These are phyloP conservation scores for Tetracladium setigerum DNA, from an alignment of 495 filamentous ascomycete genomes.

Conservation along the genomic window DNA sequence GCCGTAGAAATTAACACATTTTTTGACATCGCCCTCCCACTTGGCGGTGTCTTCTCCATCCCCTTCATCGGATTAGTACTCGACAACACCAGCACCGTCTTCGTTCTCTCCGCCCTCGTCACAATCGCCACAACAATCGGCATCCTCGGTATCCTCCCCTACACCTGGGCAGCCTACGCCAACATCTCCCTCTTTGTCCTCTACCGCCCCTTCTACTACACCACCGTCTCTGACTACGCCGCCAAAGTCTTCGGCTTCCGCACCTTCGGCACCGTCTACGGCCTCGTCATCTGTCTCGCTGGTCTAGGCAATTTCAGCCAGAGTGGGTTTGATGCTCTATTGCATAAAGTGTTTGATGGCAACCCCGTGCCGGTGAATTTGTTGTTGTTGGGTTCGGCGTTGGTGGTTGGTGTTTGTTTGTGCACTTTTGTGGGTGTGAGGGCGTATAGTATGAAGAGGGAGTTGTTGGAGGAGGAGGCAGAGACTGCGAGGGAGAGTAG, in stretches of 20 bases:
- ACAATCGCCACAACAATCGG: constrained; percentile 68
- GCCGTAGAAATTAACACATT: constrained; percentile 69
- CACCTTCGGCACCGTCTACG: constrained; percentile 94
- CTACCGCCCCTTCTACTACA: constrained; percentile 72
- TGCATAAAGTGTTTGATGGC: constrained; percentile 60
- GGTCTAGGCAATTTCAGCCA: constrained; percentile 86
- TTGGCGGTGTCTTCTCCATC: constrained; percentile 76
- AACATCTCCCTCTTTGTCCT: constrained; percentile 75
- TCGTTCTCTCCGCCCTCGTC: constrained; percentile 70
- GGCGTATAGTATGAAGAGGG: constrained; percentile 22
- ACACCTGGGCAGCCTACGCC: constrained; percentile 58
- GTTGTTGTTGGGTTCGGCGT: constrained; percentile 50
- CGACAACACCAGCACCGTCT: constrained; percentile 66
- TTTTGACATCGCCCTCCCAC: constrained; percentile 83
- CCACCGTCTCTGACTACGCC: constrained; percentile 73
- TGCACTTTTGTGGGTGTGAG: constrained; percentile 49
- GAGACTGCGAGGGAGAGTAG: constrained; percentile 25
- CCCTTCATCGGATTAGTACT: constrained; percentile 84
- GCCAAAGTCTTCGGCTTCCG: constrained; percentile 96
- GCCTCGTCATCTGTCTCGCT: constrained; percentile 83
- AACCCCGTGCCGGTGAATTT: constrained; percentile 78
- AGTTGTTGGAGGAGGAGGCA: constrained; percentile 31
- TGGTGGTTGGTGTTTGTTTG: constrained; percentile 50
- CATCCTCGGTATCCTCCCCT: constrained; percentile 64
- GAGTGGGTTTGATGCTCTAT: constrained; percentile 71